A percentile compares a stretch with the other conserved stretches of the same genome.
These are phyloP conservation scores for Rhizophagus prolifer DNA, from an alignment of 192 early-diverging fungal species.

Conservation along the genomic window DNA sequence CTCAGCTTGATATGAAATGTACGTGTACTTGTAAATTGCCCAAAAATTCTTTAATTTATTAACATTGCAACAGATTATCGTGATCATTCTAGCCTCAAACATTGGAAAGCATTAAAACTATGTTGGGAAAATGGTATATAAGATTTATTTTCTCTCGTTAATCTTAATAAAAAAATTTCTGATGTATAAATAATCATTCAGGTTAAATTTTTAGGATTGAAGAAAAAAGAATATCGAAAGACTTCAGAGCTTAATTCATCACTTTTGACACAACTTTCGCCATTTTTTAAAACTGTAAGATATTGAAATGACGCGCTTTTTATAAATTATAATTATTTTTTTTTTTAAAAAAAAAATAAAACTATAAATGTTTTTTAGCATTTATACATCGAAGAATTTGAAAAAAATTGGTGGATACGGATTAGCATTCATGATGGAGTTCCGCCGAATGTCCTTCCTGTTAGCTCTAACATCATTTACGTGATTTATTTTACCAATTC, in stretches of 20 bases:
- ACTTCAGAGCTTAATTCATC: slow-evolving; percentile 31
- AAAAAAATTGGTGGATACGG: slow-evolving; percentile 44
- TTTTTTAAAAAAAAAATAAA: not conserved
- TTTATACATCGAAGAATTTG: slow-evolving; percentile 26
- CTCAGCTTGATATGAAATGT: slow-evolving; percentile 41
- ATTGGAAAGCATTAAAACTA: slow-evolving; percentile 39
- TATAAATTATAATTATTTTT: too few relatives aligned
- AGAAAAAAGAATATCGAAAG: not conserved
- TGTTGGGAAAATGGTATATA: slow-evolving; percentile 22
- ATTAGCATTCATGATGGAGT: slow-evolving; percentile 47
- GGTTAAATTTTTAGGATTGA: not conserved
- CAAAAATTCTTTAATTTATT: not conserved
- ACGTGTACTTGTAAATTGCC: not conserved
- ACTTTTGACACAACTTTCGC: slow-evolving; percentile 31
- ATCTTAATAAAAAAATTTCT: not conserved
- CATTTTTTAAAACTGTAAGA: slow-evolving; percentile 43
- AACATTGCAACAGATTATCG: slow-evolving; percentile 28
- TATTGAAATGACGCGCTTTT: not conserved
- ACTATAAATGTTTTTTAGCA: slow-evolving; percentile 28
- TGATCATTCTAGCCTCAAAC: slow-evolving; percentile 36
- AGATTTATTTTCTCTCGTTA: too few relatives aligned
- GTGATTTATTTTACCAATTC: slow-evolving; percentile 46
- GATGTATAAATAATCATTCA: not conserved
- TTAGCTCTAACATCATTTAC: slow-evolving; percentile 36
- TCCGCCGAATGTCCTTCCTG: slow-evolving; percentile 38